Conservation (phyloP, 2,329 filamentous ascomycete species). For the Arthroderma sp. region DNA sequence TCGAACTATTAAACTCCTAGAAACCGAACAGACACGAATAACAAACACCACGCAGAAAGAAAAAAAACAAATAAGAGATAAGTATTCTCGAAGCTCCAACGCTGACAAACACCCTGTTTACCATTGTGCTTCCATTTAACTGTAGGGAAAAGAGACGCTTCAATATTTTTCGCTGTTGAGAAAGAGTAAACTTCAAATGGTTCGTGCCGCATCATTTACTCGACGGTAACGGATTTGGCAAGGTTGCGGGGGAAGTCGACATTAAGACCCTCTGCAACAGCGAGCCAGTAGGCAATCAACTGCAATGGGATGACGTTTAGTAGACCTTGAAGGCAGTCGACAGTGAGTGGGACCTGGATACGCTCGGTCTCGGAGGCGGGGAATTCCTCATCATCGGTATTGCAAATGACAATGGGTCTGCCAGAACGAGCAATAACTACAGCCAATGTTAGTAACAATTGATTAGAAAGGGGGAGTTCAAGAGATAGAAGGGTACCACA, state of each 20-base stretch:
- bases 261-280: slow-evolving; percentile 87
- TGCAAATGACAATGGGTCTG: slow-evolving; percentile 98
- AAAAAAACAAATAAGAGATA: not conserved
- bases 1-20: too few relatives aligned
- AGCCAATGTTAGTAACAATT: not conserved
- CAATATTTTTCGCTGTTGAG: not conserved
- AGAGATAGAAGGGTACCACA: slow-evolving; percentile 14
- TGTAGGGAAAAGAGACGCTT: not conserved
- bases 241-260: slow-evolving; percentile 98
- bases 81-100: not conserved
- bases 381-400: slow-evolving; percentile 80
- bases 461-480: slow-evolving; percentile 16
- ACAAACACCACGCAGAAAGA: not conserved
- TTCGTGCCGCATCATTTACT: slow-evolving; percentile 45
- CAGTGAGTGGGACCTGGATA: slow-evolving; percentile 93
- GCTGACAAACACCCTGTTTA: not conserved
- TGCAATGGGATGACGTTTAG: slow-evolving; percentile 96
- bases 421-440: slow-evolving; percentile 86
- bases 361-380: slow-evolving; percentile 77
- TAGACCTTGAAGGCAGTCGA: slow-evolving; percentile 89
- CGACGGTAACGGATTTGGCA: slow-evolving; percentile 97
- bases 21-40: not conserved
- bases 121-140: not conserved
- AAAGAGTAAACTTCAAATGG: not conserved
- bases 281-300: slow-evolving; percentile 97